phyloP scores from a whole-genome alignment of 129 eudicot species.

The Dittrichia graveolens region DNA sequence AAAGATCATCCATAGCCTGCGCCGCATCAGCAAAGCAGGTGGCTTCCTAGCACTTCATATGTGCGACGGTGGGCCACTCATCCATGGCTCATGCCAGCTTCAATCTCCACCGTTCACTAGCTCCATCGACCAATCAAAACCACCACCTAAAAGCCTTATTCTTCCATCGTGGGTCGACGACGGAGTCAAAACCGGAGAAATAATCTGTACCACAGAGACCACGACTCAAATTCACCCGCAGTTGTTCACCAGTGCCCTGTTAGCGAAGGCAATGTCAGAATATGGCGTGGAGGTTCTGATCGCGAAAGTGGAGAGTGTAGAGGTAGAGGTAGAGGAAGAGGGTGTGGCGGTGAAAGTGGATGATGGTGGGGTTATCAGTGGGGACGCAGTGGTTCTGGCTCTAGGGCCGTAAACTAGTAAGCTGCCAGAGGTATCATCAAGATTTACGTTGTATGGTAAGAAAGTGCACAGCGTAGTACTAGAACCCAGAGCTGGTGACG shows the following conservation, averaged over 20 bases:
- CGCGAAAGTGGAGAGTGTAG: slow-evolving; percentile 61
- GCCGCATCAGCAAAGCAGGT: slow-evolving; percentile 98
- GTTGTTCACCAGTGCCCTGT: slow-evolving; percentile 53
- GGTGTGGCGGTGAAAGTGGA: slow-evolving; percentile 49
- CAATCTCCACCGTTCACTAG: slow-evolving; percentile 73
- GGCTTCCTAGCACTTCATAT: slow-evolving; percentile 81
- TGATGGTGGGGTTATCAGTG: slow-evolving; percentile 55
- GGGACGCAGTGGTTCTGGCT: slow-evolving; percentile 78
- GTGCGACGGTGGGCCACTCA: slow-evolving; percentile 74
- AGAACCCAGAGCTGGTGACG: slow-evolving; percentile 59
- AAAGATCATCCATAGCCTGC: slow-evolving; percentile 76
- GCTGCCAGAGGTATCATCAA: slow-evolving; percentile 37
- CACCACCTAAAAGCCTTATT: slow-evolving; percentile 6
- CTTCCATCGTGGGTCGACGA: slow-evolving; percentile 81
- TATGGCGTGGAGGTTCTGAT: slow-evolving; percentile 70
- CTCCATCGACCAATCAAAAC: slow-evolving; percentile 51
- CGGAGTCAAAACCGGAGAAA: slow-evolving; percentile 35
- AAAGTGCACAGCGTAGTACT: slow-evolving; percentile 80
- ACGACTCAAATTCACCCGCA: slow-evolving; percentile 81
- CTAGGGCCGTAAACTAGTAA: slow-evolving; percentile 88
- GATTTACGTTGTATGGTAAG: slow-evolving; percentile 64
- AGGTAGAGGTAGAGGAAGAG: slow-evolving; percentile 52
- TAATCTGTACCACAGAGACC: slow-evolving; percentile 64
- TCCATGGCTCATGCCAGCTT: slow-evolving; percentile 80
- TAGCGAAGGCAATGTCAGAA: slow-evolving; percentile 63